These are phyloP conservation scores for Luvunga scandens DNA, from an alignment of 345 rosid species.

Conservation along the genomic window DNA sequence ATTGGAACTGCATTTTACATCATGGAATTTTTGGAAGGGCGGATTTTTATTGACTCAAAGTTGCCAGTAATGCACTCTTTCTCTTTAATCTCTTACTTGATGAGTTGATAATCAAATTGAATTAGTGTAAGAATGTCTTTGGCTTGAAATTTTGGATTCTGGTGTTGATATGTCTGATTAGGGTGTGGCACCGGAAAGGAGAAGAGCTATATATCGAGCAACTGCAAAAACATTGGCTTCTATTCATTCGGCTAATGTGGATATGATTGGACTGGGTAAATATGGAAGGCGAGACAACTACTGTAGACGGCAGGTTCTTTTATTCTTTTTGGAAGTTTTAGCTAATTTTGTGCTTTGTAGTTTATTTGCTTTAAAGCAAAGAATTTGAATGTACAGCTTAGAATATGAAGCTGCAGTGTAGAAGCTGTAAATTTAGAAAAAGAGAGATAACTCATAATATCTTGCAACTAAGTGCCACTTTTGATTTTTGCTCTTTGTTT, in stretches of 20 bases:
- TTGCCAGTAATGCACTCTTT: constrained; percentile 45
- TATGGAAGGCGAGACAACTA: constrained; percentile 80
- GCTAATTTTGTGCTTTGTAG: not conserved
- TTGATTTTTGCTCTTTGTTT: constrained; percentile 6
- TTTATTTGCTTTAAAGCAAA: not conserved
- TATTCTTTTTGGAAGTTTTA: not conserved
- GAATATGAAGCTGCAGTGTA: not conserved
- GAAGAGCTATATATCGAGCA: constrained; percentile 64
- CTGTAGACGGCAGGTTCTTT: constrained; percentile 78
- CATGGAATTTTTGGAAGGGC: constrained; percentile 95
- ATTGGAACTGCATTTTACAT: constrained; percentile 92
- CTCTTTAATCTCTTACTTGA: not conserved
- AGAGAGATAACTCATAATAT: not conserved
- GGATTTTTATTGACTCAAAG: constrained; percentile 70
- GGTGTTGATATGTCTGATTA: constrained; percentile 24
- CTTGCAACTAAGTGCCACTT: not conserved
- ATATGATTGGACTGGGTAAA: constrained; percentile 70
- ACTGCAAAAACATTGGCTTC: constrained; percentile 75
- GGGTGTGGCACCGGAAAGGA: constrained; percentile 65
- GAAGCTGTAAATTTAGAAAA: not conserved
- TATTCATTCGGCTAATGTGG: constrained; percentile 71
- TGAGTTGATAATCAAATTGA: not conserved
- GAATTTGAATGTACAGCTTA: not conserved
- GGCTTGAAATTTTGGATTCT: constrained; percentile 10
- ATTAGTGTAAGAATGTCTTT: not conserved